Evolutionary conservation across 2,329 filamentous ascomycete genomes (phyloP), one percentile per base, ranked within the genome.

Genomic region (Diatrype stigma): DNA sequence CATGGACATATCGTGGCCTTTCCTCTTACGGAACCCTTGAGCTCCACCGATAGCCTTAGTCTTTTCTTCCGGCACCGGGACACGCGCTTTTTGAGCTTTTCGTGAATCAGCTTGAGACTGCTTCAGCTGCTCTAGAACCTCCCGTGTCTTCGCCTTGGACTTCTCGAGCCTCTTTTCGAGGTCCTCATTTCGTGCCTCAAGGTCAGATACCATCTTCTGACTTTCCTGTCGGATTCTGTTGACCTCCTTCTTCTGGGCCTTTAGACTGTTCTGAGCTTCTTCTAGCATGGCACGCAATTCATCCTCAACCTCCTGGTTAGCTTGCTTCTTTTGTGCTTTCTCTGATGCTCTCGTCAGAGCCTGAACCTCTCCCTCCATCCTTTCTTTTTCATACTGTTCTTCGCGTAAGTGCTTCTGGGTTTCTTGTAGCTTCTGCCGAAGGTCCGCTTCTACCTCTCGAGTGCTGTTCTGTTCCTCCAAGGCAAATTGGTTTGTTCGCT

Each of bases 111-210:
- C 64, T n/a, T 71, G 72, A 21, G 72, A 69, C 63, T 86, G 80
- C 64, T 89, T 90, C 23, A 94, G 78, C 63, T 90, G 85, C 30
- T 87, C 82, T 54, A 90, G 90, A 0, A 82, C 79, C 10, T 81
- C 76, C 48, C 82, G 82, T 19, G 93, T 71, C 67, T 91, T 92
- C 50, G 78, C 78, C 62, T 84, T 84, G 63, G 89, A 79, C 19
- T 82, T 81, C 48, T 83, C 84, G 16, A 94, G 70, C 56, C 87
- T 88, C 55, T 85, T 84, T 56, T 92, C 86, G 1, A 91, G 75
- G 12, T 82, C 75, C 4, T 84, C 77, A 48, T 80, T 83, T 55
- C 85, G 79, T 6, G 77, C 77, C 42, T 87, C 81, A 45, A 80
- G 80, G 55, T 87, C 84, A 3, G 77, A 73, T 7, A 82, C 67